Evolutionary conservation across 139 green algal species (phyloP), one percentile per base, ranked within the genome.

Genomic region (Coelastrella sp.): DNA sequence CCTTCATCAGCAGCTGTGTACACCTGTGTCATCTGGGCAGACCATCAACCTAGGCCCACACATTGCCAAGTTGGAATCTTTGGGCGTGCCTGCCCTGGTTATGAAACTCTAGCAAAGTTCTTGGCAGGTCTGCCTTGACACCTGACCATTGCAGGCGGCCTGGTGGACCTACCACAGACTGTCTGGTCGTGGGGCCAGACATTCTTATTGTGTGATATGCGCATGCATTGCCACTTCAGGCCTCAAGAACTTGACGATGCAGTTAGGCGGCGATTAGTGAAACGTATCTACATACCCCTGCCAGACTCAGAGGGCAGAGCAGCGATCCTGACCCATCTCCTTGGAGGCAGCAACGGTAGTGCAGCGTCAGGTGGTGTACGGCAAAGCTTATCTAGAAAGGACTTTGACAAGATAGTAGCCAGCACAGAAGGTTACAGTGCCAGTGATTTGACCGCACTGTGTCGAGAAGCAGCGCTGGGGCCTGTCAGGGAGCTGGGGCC

Each of bases 391-490:
- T 79, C n/a, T 4, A 12, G 20, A 49, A 11, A 35, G 11, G 91
- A 96, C 56, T 20, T 96, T 22, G 35, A 88, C n/a, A 68, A 73
- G 6, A 49, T 96, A 5, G 93, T 95, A 27, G 14, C 19, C 0
- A 83, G 78, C 27, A 95, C 93, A 25, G 89, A 94, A 17, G 92
- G 94, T 19, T 98, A 98, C 93, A 94, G 85, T 57, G 96, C 93
- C n/a, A 96, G 91, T 22, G 96, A 98, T 89, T 87, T 98, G 56
- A 95, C 94, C 0, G 95, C 96, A 10, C 94, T 98, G 17, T 96
- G 95, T 85, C 95, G 96, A 78, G 96, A 98, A 90, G 96, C 96
- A 14, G 96, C 96, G 24, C 97, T 97, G 93, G 91, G 92, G 10
- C 93, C 96, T 11, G 91, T 98, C 17, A 74, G 96, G 59, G 95